Base-by-base conservation (phyloP, 2,329 filamentous ascomycete genomes). In the Xylaria digitata region DNA sequence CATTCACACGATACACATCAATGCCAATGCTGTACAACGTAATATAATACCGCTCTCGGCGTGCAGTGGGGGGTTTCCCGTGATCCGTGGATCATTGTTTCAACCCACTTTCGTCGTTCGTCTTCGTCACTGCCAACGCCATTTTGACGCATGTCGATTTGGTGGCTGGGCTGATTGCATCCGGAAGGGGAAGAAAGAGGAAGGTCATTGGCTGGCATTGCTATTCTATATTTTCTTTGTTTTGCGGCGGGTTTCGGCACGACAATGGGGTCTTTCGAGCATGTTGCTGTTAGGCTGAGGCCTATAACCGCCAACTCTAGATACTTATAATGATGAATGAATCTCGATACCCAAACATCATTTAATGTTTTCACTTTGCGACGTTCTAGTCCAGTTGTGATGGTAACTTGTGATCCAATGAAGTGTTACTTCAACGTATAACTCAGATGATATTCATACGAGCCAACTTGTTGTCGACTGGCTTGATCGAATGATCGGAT, bases 261-360 rank as follows among this genome's bases (percentile, higher is more conserved):
- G 30, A 43, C 43, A 30, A 58, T 62, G 42, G 48, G 26, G 63
- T 62, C 55, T 48, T 52, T 53, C 32, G 50, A 37, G 56, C 46
- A 59, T 56, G 34, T 53, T 63, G 40, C 26, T 37, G 4, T 53
- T 11, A 23, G 54, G 32, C 42, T 21, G 45, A 56, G 50, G 49
- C 54, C 21, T 26, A 40, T 34, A 26, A 40, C 26, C 42, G 40
- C 21, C 34, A 42, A 57, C 52, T 52, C 49, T 43, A 26, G 54
- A 55, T 50, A 55, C 21, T 17, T 43, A 40, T 67, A 65, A 63
- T 65, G 66, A 69, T 61, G 63, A 67, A 69, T 66, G 61, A 65
- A 65, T 21, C 11, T 53, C 43, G 61, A 70, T 70, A 68, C 61
- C 61, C 58, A 58, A 65, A 48, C 19, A 58, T 32, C 13, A 3